Evolutionary conservation across 768 basidiomycete genomes (phyloP), one percentile per base, ranked within the genome.

Genomic region (Hortiboletus campestris): DNA sequence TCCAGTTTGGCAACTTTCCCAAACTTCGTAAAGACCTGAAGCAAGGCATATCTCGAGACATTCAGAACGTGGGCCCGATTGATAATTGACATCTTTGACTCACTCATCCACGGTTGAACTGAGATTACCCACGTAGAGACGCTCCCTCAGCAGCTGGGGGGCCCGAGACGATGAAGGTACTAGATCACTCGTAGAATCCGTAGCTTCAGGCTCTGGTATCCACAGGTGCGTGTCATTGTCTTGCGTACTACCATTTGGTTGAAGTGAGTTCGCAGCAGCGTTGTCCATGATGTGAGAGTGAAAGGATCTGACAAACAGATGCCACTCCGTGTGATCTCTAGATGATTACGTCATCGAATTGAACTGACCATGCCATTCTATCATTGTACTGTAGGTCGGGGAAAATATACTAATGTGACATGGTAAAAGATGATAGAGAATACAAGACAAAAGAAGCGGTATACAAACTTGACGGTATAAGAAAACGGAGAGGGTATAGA

Each of bases 1-100:
- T 99, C 97, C 49, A 98, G 81, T 62, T 94, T 92, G 20, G 92
- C 82, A 57, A 98, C 82, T 72, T 92, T 94, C 51, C 97, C 97
- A 69, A 86, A 94, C 73, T 89, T 94, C 32, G 89, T 82, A 73
- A 97, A 97, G 35, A 95, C 72, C 72, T 95, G 91, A 20, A 98
- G 82, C 16, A 99, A 79, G 4, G 91, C 78, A 72, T 93, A 92
- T 71, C 94, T 96, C 66, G 47, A 51, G 54, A 46, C 17, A 48
- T 40, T 72, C 40, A 65, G 62, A 61, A 48, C 31, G 0, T 17
- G 10, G 29, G 4, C 13, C 36, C 25, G 22, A 49, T 45, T 1
- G 32, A 55, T 19, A 46, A 45, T 47, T 17, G 31, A 58, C n/a
- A 12, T 47, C 22, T 10, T 50, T 50, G 42, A 69, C 81, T 61